Evolutionary conservation across 2,329 filamentous ascomycete species (phyloP), one percentile per base, ranked within the genome.

Genomic region (Paraphaeosphaeria sporulosa): DNA sequence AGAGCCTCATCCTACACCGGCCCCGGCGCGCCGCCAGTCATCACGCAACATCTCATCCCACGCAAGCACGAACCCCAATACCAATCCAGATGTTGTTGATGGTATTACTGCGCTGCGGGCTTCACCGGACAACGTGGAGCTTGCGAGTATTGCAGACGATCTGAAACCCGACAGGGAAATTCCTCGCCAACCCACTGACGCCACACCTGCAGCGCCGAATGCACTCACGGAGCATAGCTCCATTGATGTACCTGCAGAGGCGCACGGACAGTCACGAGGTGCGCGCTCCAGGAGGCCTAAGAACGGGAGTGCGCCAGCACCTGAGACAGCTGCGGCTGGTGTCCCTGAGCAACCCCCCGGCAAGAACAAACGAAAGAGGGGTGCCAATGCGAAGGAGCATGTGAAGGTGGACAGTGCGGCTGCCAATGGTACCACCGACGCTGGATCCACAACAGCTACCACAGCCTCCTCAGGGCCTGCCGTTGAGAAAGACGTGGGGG

Each of bases 61-160:
- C 42, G 64, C 67, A n/a, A 58, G 59, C 30, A 71, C 64, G 10
- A 74, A 78, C 63, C 76, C 77, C 50, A 67, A 76, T 42, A 49
- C 62, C 55, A 82, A 80, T 56, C 67, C 69, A 38, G 78, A 82
- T 17, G 70, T 83, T 19, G 57, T 82, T 10, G 80, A 82, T 61
- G 79, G 78, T 4, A 71, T 77, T 4, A 71, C 75, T 60, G 79
- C 81, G 13, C 65, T 78, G 43, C 73, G 79, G 44, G 79, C 80
- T 42, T 82, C 80, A 52, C 80, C 80, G 17, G 80, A 82, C 60
- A 73, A 74, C 61, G 76, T 71, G 49, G 69, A 71, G 43, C 19
- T 43, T 25, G 34, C 38, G 27, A 46, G n/a, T 46, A 30, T 32
- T 50, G 48, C 30, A 34, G 38, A 42, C 36, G 12, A 58, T n/a